Evolutionary conservation across 129 eudicot genomes (phyloP).

Genomic region (Helianthus tuberosus): DNA sequence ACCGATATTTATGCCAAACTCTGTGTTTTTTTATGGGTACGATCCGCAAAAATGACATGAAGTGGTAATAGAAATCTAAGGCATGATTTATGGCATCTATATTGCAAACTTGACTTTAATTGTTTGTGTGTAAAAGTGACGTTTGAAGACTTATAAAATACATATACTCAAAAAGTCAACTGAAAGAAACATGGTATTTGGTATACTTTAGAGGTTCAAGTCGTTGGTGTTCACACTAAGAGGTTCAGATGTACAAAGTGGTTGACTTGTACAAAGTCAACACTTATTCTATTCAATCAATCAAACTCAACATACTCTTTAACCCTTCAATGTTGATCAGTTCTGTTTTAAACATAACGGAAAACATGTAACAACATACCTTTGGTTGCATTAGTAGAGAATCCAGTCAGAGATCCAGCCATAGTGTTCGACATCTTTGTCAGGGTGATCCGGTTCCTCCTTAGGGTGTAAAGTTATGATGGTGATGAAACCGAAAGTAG

Average conservation of each 20-base stretch:
- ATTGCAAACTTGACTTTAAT: not conserved
- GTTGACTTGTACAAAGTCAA: slow-evolving; percentile 10
- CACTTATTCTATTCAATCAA: not conserved
- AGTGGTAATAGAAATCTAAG: not conserved
- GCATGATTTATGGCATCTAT: not conserved
- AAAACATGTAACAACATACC: no score
- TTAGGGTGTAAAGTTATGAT: no score
- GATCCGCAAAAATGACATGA: not conserved
- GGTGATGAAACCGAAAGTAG: no score
- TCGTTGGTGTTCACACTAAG: slow-evolving; percentile 8
- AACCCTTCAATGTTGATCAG: no score
- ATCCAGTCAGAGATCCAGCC: no score
- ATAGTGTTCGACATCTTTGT: no score
- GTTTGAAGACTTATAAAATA: not conserved
- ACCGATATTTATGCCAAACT: not conserved
- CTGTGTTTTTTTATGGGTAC: not conserved
- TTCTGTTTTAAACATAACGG: no score
- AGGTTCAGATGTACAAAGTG: slow-evolving; percentile 11
- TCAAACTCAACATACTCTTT: not conserved
- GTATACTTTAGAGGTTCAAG: slow-evolving; percentile 18
- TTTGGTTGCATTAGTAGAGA: no score
- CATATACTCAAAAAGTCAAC: not conserved
- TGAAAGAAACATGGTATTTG: not conserved
- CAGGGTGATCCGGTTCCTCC: no score
- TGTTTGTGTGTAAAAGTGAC: slow-evolving; percentile 2